Percentiles rank a stretch among this genome's conserved stretches.
These are phyloP conservation scores for Acrodontium crateriforme DNA, from an alignment of 2,329 filamentous ascomycete genomes.

Conservation along the genomic window DNA sequence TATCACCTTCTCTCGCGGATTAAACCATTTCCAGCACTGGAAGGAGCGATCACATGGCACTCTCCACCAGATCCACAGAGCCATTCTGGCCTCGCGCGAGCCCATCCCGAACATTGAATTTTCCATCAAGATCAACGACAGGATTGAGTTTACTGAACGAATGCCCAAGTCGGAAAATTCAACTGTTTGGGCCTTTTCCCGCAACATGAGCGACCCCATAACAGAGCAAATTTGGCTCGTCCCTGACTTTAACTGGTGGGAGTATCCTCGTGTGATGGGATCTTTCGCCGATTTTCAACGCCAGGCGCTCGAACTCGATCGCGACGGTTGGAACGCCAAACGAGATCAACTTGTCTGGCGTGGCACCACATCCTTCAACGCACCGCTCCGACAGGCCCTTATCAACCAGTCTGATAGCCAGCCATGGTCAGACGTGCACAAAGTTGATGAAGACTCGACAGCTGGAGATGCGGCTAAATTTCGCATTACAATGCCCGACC, in stretches of 20 bases:
- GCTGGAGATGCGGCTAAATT: constrained; percentile 13
- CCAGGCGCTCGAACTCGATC: constrained; percentile 11
- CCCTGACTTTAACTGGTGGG: constrained; percentile 42
- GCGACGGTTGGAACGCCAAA: constrained; percentile 25
- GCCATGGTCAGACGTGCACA: constrained; percentile 33
- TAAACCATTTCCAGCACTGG: constrained; percentile 18
- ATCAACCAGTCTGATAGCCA: constrained; percentile 18
- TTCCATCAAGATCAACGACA: constrained; percentile 21
- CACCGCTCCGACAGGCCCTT: constrained; percentile 18
- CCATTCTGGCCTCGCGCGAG: constrained; percentile 28
- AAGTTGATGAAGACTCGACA: constrained; percentile 12
- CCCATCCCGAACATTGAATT: constrained; percentile 37
- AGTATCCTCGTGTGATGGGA: constrained; percentile 26
- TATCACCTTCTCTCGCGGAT: constrained; percentile 21
- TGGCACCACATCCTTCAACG: constrained; percentile 25
- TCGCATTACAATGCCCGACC: constrained; percentile 18
- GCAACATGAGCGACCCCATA: constrained; percentile 16
- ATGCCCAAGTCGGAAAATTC: constrained; percentile 12
- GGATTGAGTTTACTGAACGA: constrained; percentile 16
- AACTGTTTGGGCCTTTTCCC: constrained; percentile 30
- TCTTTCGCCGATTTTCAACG: constrained; percentile 14
- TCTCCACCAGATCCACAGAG: constrained; percentile 35
- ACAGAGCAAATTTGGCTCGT: constrained; percentile 33
- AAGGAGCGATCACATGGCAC: constrained; percentile 25
- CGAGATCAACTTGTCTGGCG: constrained; percentile 36